Evolutionary conservation across 2,329 filamentous ascomycete genomes (phyloP), one percentile per base, ranked within the genome.

Genomic region (Ophiostoma himal-ulmi): DNA sequence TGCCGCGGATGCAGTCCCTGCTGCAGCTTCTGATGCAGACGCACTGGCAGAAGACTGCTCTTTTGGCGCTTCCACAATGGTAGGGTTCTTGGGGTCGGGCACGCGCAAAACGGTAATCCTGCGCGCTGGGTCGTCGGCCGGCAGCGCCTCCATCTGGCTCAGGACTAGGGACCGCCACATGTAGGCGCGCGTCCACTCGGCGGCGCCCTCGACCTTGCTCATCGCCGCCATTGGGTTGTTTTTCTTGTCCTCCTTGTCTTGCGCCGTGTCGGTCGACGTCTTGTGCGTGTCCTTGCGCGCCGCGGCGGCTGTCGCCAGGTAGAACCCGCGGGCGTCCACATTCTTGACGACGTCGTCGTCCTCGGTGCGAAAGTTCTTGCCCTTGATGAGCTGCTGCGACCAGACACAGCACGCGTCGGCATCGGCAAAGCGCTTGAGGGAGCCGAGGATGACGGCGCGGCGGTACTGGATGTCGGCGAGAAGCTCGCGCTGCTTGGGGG

Each of bases 391-490:
- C 48, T 78, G 76, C 78, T 83, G 81, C 41, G 83, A 80, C 83
- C 87, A 89, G 22, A 83, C 82, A 26, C 94, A 87, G 73, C 94
- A 87, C 74, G 88, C 86, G 71, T 89, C 85, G 0, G 93, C 90
- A 79, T 97, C 90, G 3, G 89, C 93, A 75, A 88, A 92, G 69
- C 87, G 84, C 44, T 86, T 87, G 57, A 93, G 82, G 67, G 89
- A 86, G 78, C 88, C 91, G 36, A 94, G 83, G 13, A 90, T 86
- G 14, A 96, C 87, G 5, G 88, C 91, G 52, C 94, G 88, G 75
- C 94, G 88, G 76, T 95, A 87, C 76, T 97, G 92, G 1, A 92
- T 90, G n/a, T 92, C 87, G 65, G 89, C 84, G 78, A 97, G 92
- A 39, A 91, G 84, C 74, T 92, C 88, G 68, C 91, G 88, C 11